A percentile compares a stretch with the other conserved stretches of the same genome.
Evolutionary conservation across 768 basidiomycete species (phyloP).

Genomic region (Lactarius sanguifluus): DNA sequence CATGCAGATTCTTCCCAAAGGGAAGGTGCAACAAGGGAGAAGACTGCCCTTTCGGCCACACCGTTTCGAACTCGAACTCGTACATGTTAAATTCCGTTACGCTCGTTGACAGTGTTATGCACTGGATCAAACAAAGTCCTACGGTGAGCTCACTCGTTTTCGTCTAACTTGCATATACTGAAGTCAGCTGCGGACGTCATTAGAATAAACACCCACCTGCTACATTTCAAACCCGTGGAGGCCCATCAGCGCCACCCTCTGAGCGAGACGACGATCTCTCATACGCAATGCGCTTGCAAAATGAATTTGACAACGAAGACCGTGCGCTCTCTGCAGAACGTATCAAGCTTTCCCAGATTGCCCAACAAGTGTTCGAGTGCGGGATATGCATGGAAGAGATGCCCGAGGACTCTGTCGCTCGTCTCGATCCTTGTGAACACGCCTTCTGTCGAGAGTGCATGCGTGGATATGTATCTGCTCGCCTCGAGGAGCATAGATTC

Average conservation of each 20-base stretch:
- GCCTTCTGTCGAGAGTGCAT: conserved; percentile 56
- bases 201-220: too few relatives aligned
- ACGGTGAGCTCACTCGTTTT: too few relatives aligned
- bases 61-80: too few relatives aligned
- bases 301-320: conserved; percentile 45
- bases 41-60: too few relatives aligned
- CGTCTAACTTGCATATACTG: too few relatives aligned
- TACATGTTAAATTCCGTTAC: too few relatives aligned
- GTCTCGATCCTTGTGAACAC: conserved; percentile 49
- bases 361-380: conserved; percentile 49
- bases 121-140: too few relatives aligned
- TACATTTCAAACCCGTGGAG: not conserved
- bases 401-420: conserved; percentile 44
- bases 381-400: conserved; percentile 55
- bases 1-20: too few relatives aligned
- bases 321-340: conserved; percentile 38
- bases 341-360: conserved; percentile 32
- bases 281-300: conserved; percentile 38
- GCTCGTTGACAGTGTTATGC: too few relatives aligned
- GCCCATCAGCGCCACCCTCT: conserved; percentile 13
- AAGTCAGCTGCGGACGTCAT: too few relatives aligned
- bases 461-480: conserved; percentile 41
- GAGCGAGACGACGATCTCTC: conserved; percentile 26
- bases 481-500: conserved; percentile 54
- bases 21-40: too few relatives aligned